phyloP scores from a whole-genome alignment of 441 rosid genomes.

The Euphorbia corollata region DNA sequence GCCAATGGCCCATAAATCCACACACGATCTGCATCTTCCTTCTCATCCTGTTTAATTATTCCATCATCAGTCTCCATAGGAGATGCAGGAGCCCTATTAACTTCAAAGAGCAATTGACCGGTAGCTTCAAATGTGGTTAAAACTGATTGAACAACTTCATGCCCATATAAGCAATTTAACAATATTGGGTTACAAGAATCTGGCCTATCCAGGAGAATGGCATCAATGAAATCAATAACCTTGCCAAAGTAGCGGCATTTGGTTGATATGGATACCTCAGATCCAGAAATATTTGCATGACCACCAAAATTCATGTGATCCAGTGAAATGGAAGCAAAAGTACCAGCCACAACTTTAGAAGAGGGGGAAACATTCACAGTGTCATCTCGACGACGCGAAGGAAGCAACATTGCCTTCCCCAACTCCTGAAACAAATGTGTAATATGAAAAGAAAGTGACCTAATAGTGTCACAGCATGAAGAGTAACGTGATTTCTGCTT shows the following conservation, averaged over 20 bases:
- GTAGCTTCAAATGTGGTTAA: constrained; percentile 96
- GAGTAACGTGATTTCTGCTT: constrained; percentile 67
- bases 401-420: constrained; percentile 92
- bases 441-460: constrained; percentile 84
- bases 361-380: constrained; percentile 74
- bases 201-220: constrained; percentile 77
- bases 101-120: constrained; percentile 66
- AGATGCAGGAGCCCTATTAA: constrained; percentile 67
- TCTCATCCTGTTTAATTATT: constrained; percentile 56
- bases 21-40: constrained; percentile 56
- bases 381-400: constrained; percentile 95
- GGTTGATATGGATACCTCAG: constrained; percentile 61
- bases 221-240: constrained; percentile 88
- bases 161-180: constrained; percentile 74
- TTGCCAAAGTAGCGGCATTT: constrained; percentile 94
- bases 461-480: constrained; percentile 92
- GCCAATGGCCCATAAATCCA: constrained; percentile 96
- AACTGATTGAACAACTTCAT: constrained; percentile 75
- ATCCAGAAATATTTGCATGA: constrained; percentile 43
- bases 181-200: constrained; percentile 90
- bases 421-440: constrained; percentile 90
- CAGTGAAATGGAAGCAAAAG: constrained; percentile 67
- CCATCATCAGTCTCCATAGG: constrained; percentile 98
- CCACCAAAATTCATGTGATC: constrained; percentile 84
- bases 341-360: constrained; percentile 75